A percentile compares a stretch with the other conserved stretches of the same genome.
Conservation (phyloP, 192 early-diverging fungal species). For the Lunasporangiospora selenospora region DNA sequence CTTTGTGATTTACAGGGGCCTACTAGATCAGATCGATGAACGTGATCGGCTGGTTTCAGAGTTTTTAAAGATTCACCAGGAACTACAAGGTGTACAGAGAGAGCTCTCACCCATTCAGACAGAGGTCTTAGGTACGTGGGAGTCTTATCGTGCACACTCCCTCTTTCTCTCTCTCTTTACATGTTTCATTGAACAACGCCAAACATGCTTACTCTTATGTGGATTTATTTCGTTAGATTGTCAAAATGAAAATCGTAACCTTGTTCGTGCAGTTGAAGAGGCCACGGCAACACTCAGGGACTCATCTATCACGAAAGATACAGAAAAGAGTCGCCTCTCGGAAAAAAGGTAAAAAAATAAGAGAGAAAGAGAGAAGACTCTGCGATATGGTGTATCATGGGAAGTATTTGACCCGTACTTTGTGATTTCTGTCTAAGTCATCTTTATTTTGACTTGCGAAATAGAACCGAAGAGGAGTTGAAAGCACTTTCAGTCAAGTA, state of each 20-base stretch:
- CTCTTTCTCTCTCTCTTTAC: not conserved
- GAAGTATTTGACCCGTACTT: too few relatives aligned
- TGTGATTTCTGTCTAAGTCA: too few relatives aligned
- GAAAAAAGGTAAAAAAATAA: not conserved
- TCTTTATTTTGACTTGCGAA: too few relatives aligned
- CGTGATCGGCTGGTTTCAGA: conserved; percentile 30
- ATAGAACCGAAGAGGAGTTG: conserved; percentile 35
- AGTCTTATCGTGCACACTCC: not conserved
- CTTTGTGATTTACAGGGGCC: too few relatives aligned
- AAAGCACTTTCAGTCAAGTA: conserved; percentile 31
- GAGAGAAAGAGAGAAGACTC: not conserved
- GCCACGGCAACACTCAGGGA: conserved; percentile 20
- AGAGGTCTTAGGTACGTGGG: conserved; percentile 20
- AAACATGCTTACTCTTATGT: not conserved
- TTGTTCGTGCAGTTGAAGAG: conserved; percentile 1
- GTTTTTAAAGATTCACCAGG: conserved; percentile 20
- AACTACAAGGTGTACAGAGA: conserved; percentile 9
- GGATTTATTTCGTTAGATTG: conserved; percentile 5
- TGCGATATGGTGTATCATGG: too few relatives aligned
- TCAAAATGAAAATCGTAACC: conserved; percentile 30
- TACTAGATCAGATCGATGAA: conserved; percentile 12
- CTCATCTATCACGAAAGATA: conserved; percentile 1
- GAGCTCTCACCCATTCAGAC: conserved; percentile 11
- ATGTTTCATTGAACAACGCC: not conserved
- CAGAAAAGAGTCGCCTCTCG: conserved; percentile 4